Evolutionary conservation across 768 basidiomycete species (phyloP).

Genomic region (Psilocybe tampanensis): DNA sequence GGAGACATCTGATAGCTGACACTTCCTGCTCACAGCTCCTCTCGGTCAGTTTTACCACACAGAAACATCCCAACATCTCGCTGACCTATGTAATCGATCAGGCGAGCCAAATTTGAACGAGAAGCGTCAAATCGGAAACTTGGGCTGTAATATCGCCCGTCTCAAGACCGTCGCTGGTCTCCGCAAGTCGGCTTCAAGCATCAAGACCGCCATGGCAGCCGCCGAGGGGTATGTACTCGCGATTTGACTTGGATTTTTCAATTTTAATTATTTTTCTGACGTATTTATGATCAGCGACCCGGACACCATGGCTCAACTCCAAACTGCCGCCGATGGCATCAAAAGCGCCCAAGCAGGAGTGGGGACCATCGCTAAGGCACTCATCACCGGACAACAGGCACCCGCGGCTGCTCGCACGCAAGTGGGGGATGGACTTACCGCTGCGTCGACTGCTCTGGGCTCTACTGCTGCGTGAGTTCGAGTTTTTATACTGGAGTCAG

Average conservation of each 20-base stretch:
- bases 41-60: constrained; percentile 3
- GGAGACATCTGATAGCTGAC: too few species aligned
- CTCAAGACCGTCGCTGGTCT: constrained; percentile 17
- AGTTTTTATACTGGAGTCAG: neutral
- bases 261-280: too few species aligned
- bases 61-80: neutral
- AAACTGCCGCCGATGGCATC: constrained; percentile 13
- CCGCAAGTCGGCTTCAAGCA: constrained; percentile 7
- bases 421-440: constrained; percentile 7
- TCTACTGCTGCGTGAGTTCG: constrained; percentile 9
- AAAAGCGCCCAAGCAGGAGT: constrained; percentile 14
- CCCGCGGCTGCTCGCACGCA: constrained; percentile 17
- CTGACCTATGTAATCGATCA: neutral
- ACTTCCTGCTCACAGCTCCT: neutral
- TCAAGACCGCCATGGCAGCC: constrained; percentile 11
- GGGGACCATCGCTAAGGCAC: constrained; percentile 15
- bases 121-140: constrained; percentile 18
- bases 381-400: constrained; percentile 17
- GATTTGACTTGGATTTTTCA: neutral
- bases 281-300: constrained; percentile 10
- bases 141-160: constrained; percentile 19
- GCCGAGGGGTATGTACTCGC: constrained; percentile 7
- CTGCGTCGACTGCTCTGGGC: constrained; percentile 13
- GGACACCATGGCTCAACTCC: constrained; percentile 10
- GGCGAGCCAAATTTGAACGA: neutral